Conservation (phyloP, 2,329 filamentous ascomycete species). For the Neobulgaria alba region DNA sequence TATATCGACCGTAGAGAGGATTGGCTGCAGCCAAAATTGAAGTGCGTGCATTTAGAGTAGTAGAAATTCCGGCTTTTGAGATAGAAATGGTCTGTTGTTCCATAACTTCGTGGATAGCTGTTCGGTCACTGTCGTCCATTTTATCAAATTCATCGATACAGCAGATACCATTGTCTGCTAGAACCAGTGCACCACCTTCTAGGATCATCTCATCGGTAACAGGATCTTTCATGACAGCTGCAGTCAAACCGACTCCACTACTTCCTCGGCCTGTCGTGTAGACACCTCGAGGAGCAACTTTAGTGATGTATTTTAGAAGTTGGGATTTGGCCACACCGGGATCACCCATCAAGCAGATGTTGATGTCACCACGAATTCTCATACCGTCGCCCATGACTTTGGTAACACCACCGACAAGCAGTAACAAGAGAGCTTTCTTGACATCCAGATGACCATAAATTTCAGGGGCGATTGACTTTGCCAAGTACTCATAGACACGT, state of each 20-base stretch:
- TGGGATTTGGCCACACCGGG: constrained; percentile 99
- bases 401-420: constrained; percentile 90
- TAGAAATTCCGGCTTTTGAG: constrained; percentile 89
- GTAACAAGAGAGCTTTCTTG: constrained; percentile 92
- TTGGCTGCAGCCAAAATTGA: constrained; percentile 95
- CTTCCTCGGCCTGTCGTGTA: constrained; percentile 78
- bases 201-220: constrained; percentile 73
- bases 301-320: constrained; percentile 94
- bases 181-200: constrained; percentile 69
- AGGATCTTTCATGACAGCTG: constrained; percentile 72
- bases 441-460: constrained; percentile 96
- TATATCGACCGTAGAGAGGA: constrained; percentile 95
- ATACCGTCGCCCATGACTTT: constrained; percentile 98
- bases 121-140: constrained; percentile 72
- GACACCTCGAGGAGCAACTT: constrained; percentile 83
- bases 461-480: constrained; percentile 92
- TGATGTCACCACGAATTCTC: constrained; percentile 98
- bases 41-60: constrained; percentile 90
- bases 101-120: constrained; percentile 82
- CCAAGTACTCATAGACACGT: constrained; percentile 90
- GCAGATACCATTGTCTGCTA: constrained; percentile 75
- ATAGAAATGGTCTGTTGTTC: constrained; percentile 81
- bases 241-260: constrained; percentile 72
- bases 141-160: constrained; percentile 84
- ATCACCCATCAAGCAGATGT: constrained; percentile 98